Evolutionary conservation across 2,329 filamentous ascomycete genomes (phyloP).

Genomic region (Curvularia lunata): DNA sequence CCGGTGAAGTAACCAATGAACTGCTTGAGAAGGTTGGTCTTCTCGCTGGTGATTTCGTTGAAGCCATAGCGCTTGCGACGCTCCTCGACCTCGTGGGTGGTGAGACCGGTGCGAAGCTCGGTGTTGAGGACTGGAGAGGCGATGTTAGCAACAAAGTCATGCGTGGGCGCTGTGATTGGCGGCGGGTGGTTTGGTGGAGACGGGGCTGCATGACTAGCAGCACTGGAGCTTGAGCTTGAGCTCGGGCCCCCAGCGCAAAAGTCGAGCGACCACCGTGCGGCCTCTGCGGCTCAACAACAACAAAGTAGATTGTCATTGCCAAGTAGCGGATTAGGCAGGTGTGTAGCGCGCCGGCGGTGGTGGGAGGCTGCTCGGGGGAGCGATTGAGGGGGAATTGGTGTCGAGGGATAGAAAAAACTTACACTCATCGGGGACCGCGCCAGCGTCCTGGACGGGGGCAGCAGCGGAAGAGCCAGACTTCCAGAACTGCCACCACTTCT

Average conservation of each 20-base stretch:
- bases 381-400: neutral
- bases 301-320: slow-evolving; percentile 10
- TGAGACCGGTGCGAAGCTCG: slow-evolving; percentile 70
- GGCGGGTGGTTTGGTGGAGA: slow-evolving; percentile 27
- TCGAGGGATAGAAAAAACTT: slow-evolving; percentile 18
- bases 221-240: slow-evolving; percentile 23
- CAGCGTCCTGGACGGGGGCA: slow-evolving; percentile 40
- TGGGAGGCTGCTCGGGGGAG: neutral
- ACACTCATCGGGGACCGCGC: slow-evolving; percentile 63
- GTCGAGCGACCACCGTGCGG: slow-evolving; percentile 19
- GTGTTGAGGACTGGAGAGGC: slow-evolving; percentile 60
- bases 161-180: slow-evolving; percentile 13
- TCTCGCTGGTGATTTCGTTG: slow-evolving; percentile 76
- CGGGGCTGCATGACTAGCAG: slow-evolving; percentile 20
- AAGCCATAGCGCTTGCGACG: slow-evolving; percentile 71
- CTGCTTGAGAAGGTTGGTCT: slow-evolving; percentile 76
- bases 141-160: slow-evolving; percentile 4
- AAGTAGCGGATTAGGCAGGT: neutral
- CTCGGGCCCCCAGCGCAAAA: slow-evolving; percentile 15
- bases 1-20: slow-evolving; percentile 78
- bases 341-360: no score
- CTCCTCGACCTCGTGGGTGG: slow-evolving; percentile 63
- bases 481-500: slow-evolving; percentile 67
- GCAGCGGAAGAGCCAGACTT: slow-evolving; percentile 46
- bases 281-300: slow-evolving; percentile 20